Conservation (phyloP, 1,139 yeast genomes). For the Geotrichum fermentans region DNA sequence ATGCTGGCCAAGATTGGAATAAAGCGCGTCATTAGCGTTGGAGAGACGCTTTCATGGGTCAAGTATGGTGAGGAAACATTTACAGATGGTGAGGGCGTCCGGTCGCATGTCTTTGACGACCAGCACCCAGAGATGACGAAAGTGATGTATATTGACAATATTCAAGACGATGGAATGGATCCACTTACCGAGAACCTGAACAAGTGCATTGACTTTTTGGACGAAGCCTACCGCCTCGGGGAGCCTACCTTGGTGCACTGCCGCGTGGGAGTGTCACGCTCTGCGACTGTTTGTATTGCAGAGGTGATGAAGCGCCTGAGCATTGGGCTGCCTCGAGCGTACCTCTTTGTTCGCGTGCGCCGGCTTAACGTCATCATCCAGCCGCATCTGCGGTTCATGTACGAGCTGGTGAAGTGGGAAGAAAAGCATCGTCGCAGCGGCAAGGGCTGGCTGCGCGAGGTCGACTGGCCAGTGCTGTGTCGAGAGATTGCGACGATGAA, state of each 20-base stretch:
- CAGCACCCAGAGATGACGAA: conserved; percentile 32
- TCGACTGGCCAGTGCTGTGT: conserved; percentile 87
- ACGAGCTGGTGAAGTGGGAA: conserved; percentile 77
- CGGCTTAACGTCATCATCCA: conserved; percentile 85
- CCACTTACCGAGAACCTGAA: conserved; percentile 41
- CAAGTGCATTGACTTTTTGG: conserved; percentile 43
- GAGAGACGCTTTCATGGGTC: conserved; percentile 66
- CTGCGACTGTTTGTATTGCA: conserved; percentile 87
- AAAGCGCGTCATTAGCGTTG: conserved; percentile 77
- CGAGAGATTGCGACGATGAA: conserved; percentile 77
- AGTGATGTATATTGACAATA: conserved; percentile 41
- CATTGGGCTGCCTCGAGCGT: conserved; percentile 66
- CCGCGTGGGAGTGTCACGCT: conserved; percentile 85
- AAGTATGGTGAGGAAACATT: conserved; percentile 22
- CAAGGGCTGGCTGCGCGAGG: conserved; percentile 51
- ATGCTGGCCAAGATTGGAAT: conserved; percentile 65
- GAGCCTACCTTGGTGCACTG: conserved; percentile 74
- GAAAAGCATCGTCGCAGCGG: conserved; percentile 41
- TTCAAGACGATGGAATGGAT: conserved; percentile 52
- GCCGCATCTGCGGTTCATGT: conserved; percentile 81
- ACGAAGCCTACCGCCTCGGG: conserved; percentile 37
- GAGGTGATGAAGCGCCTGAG: conserved; percentile 73
- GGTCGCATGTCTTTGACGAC: conserved; percentile 19
- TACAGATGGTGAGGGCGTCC: conserved; percentile 7
- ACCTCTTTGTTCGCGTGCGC: conserved; percentile 74